Percentiles rank a stretch among this genome's conserved stretches.
These are phyloP conservation scores for Chrysosporium keratinophilum DNA, from an alignment of 2,329 filamentous ascomycete genomes.

Conservation along the genomic window DNA sequence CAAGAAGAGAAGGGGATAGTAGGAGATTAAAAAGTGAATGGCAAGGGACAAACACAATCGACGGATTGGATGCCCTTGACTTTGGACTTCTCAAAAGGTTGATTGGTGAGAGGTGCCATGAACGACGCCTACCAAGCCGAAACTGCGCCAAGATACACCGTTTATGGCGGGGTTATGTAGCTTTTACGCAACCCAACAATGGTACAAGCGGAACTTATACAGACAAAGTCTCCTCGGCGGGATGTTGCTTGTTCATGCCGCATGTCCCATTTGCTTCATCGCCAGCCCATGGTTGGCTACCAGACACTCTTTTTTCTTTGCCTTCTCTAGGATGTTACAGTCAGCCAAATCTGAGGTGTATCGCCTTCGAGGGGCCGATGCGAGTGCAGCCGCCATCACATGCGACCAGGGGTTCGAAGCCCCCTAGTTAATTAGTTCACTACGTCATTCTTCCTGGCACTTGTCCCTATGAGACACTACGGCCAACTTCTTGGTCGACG, in stretches of 20 bases:
- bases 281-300: too few species aligned
- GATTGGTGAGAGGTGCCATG: not conserved
- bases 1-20: not conserved
- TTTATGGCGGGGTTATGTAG: not conserved
- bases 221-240: too few species aligned
- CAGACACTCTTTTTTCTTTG: not conserved
- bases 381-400: slow-evolving; percentile 2
- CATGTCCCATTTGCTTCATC: too few species aligned
- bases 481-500: too few species aligned
- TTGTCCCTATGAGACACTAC: not conserved
- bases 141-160: slow-evolving; percentile 1
- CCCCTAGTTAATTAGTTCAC: slow-evolving; percentile 5
- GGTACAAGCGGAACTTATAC: too few species aligned
- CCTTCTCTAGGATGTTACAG: not conserved
- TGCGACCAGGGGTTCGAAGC: slow-evolving; percentile 2
- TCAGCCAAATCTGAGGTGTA: too few species aligned
- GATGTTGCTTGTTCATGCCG: too few species aligned
- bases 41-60: too few species aligned
- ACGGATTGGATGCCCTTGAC: too few species aligned
- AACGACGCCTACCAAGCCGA: not conserved
- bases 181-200: not conserved
- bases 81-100: not conserved
- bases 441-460: not conserved
- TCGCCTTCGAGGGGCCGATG: not conserved
- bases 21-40: too few species aligned